phyloP scores from a whole-genome alignment of 2,329 filamentous ascomycete species.

The Aspergillus tanneri region DNA sequence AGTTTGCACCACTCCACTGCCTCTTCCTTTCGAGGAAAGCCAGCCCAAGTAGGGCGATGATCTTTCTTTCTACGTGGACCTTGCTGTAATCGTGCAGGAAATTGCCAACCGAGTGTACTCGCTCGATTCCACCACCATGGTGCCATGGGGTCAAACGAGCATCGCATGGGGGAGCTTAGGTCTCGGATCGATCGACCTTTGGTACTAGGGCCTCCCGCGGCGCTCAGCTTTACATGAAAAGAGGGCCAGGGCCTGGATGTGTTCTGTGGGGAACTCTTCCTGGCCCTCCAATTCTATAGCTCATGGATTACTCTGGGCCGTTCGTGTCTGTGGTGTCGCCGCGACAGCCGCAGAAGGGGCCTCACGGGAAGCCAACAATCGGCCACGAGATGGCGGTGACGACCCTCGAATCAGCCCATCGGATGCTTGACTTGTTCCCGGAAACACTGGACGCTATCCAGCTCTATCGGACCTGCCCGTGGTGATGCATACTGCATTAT shows the following conservation, averaged over 20 bases:
- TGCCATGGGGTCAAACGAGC: slow-evolving; percentile 45
- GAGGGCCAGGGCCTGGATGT: slow-evolving; percentile 33
- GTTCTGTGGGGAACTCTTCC: slow-evolving; percentile 40
- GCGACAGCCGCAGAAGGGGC: slow-evolving; percentile 35
- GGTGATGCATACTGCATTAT: slow-evolving; percentile 49
- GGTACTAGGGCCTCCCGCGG: slow-evolving; percentile 39
- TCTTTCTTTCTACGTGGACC: slow-evolving; percentile 41
- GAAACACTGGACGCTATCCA: slow-evolving; percentile 42
- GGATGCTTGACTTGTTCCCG: slow-evolving; percentile 44
- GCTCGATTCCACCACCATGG: slow-evolving; percentile 37
- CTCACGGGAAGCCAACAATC: slow-evolving; percentile 29
- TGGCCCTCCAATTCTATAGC: slow-evolving; percentile 48
- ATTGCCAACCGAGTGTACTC: slow-evolving; percentile 46
- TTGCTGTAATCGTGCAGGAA: slow-evolving; percentile 41
- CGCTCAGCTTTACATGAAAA: slow-evolving; percentile 38
- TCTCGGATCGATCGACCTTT: slow-evolving; percentile 41
- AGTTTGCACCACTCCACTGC: slow-evolving; percentile 45
- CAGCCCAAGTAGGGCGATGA: slow-evolving; percentile 36
- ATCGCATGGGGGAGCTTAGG: slow-evolving; percentile 39
- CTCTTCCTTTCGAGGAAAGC: slow-evolving; percentile 42
- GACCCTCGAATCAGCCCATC: slow-evolving; percentile 41
- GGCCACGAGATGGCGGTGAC: slow-evolving; percentile 41
- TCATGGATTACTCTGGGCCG: slow-evolving; percentile 45
- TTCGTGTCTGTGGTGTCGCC: slow-evolving; percentile 48
- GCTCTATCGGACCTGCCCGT: slow-evolving; percentile 43